Percentiles rank a stretch among this genome's conserved stretches.
phyloP scores from a whole-genome alignment of 306 rosid species.

The Arachis hypogaea region DNA sequence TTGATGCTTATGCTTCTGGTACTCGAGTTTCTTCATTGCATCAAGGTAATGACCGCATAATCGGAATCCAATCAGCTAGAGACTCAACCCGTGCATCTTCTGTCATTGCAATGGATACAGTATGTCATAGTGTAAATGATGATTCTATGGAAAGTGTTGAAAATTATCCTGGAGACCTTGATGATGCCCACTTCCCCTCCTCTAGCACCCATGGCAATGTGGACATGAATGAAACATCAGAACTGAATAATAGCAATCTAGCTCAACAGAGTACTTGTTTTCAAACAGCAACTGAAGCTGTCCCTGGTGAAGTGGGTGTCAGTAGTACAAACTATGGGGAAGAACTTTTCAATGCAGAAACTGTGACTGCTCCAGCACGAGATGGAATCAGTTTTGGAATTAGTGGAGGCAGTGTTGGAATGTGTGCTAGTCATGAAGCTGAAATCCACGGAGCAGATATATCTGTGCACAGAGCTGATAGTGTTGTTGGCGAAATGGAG shows the following conservation, averaged over 20 bases:
- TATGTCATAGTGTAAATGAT: constrained; percentile 75
- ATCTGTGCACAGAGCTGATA: constrained; percentile 89
- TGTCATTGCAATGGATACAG: constrained; percentile 97
- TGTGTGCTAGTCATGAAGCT: constrained; percentile 99
- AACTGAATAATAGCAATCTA: constrained; percentile 84
- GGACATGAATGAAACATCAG: constrained; percentile 91
- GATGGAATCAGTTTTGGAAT: constrained; percentile 93
- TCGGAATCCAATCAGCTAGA: constrained; percentile 73
- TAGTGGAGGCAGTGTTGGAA: constrained; percentile 98
- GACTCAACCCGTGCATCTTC: constrained; percentile 96
- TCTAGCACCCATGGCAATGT: constrained; percentile 87
- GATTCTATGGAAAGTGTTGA: constrained; percentile 99
- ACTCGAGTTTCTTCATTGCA: constrained; percentile 64
- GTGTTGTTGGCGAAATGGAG: constrained; percentile 96
- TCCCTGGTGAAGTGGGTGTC: constrained; percentile 81
- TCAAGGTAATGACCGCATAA: constrained; percentile 70
- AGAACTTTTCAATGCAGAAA: constrained; percentile 89
- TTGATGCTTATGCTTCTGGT: constrained; percentile 69
- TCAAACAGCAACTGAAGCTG: constrained; percentile 69
- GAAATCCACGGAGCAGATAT: constrained; percentile 94
- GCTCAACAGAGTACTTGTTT: constrained; percentile 89
- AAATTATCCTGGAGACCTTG: constrained; percentile 83
- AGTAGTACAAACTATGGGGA: constrained; percentile 94
- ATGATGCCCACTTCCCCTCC: constrained; percentile 92
- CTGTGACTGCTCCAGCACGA: constrained; percentile 85